Percentiles rank a stretch among this genome's conserved stretches.
These are phyloP conservation scores for Chaetomium cochliodes DNA, from an alignment of 495 filamentous ascomycete species.

Conservation along the genomic window DNA sequence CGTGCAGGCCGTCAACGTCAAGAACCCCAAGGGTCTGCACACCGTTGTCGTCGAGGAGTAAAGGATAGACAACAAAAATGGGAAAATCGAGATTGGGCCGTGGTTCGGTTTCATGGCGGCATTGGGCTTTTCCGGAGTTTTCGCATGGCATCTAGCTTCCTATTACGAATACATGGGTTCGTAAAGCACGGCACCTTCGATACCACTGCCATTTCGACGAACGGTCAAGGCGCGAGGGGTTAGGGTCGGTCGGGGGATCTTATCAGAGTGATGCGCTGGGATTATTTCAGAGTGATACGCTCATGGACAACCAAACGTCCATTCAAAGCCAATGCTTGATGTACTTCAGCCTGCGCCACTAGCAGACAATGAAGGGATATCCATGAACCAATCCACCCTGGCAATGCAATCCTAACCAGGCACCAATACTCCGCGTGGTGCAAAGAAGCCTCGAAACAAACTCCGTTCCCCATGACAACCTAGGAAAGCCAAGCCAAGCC, in stretches of 20 bases:
- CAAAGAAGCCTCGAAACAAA: conserved; percentile 31
- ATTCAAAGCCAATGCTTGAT: conserved; percentile 36
- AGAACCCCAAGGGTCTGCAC: conserved; percentile 94
- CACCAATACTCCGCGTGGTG: conserved; percentile 29
- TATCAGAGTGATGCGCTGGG: conserved; percentile 27
- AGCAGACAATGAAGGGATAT: conserved; percentile 35
- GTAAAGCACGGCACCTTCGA: conserved; percentile 39
- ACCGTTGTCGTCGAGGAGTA: conserved; percentile 72
- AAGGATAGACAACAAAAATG: conserved; percentile 38
- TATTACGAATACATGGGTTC: conserved; percentile 50
- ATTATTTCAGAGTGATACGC: conserved; percentile 34
- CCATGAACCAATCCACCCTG: conserved; percentile 37
- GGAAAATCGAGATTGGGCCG: conserved; percentile 35
- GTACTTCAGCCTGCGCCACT: conserved; percentile 31
- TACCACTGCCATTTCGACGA: conserved; percentile 32
- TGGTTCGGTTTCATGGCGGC: conserved; percentile 46
- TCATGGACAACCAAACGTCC: conserved; percentile 33
- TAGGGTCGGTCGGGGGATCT: conserved; percentile 7
- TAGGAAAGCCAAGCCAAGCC: conserved; percentile 13
- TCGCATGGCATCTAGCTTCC: conserved; percentile 54
- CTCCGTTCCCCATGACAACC: conserved; percentile 43
- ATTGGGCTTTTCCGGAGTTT: conserved; percentile 53
- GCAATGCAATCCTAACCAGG: conserved; percentile 35
- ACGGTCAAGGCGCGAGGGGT: conserved; percentile 20
- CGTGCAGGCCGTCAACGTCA: conserved; percentile 98